Conservation (phyloP, 139 green algal genomes). For the Chlamydomonas incerta region DNA sequence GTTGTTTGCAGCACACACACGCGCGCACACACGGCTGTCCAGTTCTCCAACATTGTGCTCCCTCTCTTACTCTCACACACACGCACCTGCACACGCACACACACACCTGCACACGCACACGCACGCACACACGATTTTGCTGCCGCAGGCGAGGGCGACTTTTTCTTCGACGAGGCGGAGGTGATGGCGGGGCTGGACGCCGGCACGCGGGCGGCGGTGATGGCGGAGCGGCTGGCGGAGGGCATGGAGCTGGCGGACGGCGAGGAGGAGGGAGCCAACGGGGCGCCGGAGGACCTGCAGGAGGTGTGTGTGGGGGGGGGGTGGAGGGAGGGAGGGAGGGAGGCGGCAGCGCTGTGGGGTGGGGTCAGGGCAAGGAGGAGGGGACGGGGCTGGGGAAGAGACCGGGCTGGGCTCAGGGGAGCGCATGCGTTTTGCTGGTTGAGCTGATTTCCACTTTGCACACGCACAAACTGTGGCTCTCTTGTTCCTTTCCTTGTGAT, state of each 20-base stretch:
- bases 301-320: not conserved
- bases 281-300: conserved; percentile 13
- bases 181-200: conserved; percentile 56
- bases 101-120: too few relatives aligned
- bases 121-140: not conserved
- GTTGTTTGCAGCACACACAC: too few relatives aligned
- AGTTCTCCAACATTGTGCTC: too few relatives aligned
- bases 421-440: too few relatives aligned
- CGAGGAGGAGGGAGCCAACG: not conserved
- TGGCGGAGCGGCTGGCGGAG: conserved; percentile 50
- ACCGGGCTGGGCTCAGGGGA: too few relatives aligned
- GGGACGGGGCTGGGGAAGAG: too few relatives aligned
- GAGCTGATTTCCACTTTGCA: too few relatives aligned
- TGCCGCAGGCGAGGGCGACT: conserved; percentile 36
- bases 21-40: too few relatives aligned
- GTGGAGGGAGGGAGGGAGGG: not conserved
- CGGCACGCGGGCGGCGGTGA: conserved; percentile 36
- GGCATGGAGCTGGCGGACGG: conserved; percentile 40
- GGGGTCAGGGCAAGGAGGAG: not conserved
- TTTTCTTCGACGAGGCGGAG: conserved; percentile 69
- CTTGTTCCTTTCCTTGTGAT: too few relatives aligned
- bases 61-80: too few relatives aligned
- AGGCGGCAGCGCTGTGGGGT: not conserved
- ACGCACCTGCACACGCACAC: too few relatives aligned
- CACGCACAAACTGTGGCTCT: too few relatives aligned